Percentiles rank a stretch among this genome's conserved stretches.
phyloP scores from a whole-genome alignment of 75 land plant genomes.

The Chamaecyparis obtusa region DNA sequence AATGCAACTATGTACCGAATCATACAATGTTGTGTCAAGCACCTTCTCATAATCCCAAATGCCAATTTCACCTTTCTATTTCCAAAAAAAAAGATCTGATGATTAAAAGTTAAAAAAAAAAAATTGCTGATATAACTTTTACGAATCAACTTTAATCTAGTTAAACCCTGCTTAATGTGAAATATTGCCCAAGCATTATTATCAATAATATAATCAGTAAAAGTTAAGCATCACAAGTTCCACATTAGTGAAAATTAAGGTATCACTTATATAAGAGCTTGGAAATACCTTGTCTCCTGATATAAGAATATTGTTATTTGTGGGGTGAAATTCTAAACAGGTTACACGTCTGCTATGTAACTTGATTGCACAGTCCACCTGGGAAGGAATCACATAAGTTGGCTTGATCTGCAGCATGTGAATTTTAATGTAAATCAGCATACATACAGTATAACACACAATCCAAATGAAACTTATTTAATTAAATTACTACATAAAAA shows the following conservation, averaged over 20 bases:
- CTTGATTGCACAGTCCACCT: conserved; percentile 72
- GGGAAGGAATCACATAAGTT: conserved; percentile 64
- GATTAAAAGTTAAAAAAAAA: not conserved
- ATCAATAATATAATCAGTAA: not conserved
- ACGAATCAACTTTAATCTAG: not conserved
- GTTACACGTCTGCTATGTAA: conserved; percentile 93
- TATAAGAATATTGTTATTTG: conserved; percentile 70
- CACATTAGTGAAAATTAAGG: not conserved
- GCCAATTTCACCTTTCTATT: conserved; percentile 94
- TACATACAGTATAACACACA: not conserved
- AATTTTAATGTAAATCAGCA: not conserved
- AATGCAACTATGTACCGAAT: conserved; percentile 71
- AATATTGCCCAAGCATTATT: not conserved
- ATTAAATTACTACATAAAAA: not conserved
- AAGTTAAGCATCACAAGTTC: not conserved
- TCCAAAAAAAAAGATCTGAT: not conserved
- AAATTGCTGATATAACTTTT: not conserved
- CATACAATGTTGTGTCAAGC: conserved; percentile 74
- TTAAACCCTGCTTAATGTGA: not conserved
- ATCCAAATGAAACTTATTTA: not conserved
- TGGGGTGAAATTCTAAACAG: conserved; percentile 92
- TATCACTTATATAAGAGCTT: not conserved
- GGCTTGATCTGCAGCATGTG: conserved; percentile 59
- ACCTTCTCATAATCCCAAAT: conserved; percentile 87
- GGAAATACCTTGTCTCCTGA: conserved; percentile 93